Conservation (phyloP, 805 yeast species). For the Saturnispora halmiae region DNA sequence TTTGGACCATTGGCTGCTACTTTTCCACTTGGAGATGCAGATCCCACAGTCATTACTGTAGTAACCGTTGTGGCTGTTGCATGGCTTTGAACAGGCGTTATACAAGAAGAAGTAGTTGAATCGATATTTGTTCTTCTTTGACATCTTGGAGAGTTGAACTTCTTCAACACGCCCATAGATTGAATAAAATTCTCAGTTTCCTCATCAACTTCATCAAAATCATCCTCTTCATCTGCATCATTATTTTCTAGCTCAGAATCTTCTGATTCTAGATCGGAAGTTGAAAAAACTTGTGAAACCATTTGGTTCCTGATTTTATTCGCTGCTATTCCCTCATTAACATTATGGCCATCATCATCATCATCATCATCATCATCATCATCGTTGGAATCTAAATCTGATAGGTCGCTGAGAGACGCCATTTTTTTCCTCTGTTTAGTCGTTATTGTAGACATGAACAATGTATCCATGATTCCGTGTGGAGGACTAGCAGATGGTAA, state of each 20-base stretch:
- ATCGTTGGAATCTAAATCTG: slow-evolving; percentile 19
- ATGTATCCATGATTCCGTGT: slow-evolving; percentile 11
- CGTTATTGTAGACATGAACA: slow-evolving; percentile 13
- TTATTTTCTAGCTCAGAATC: slow-evolving; percentile 18
- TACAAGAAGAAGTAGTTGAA: slow-evolving; percentile 12
- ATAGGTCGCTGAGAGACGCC: slow-evolving; percentile 10
- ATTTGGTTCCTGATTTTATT: background rate
- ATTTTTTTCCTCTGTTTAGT: slow-evolving; percentile 2
- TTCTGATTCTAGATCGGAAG: slow-evolving; percentile 12
- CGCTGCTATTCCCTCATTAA: background rate
- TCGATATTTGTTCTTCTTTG: slow-evolving; percentile 5
- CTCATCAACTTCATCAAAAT: slow-evolving; percentile 14
- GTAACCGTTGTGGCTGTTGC: slow-evolving; percentile 14
- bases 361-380: slow-evolving; percentile 16
- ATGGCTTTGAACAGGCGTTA: slow-evolving; percentile 13
- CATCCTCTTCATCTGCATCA: slow-evolving; percentile 17
- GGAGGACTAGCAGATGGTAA: slow-evolving; percentile 1
- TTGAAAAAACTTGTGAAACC: background rate
- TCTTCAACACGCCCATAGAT: slow-evolving; percentile 7
- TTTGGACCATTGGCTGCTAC: background rate
- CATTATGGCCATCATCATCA: background rate
- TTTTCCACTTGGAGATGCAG: slow-evolving; percentile 6
- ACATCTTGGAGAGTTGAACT: slow-evolving; percentile 7
- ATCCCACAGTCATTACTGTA: slow-evolving; percentile 10
- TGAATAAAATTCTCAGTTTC: slow-evolving; percentile 13